Evolutionary conservation across 257 asterid genomes (phyloP).

Genomic region (Lycium ferocissimum): DNA sequence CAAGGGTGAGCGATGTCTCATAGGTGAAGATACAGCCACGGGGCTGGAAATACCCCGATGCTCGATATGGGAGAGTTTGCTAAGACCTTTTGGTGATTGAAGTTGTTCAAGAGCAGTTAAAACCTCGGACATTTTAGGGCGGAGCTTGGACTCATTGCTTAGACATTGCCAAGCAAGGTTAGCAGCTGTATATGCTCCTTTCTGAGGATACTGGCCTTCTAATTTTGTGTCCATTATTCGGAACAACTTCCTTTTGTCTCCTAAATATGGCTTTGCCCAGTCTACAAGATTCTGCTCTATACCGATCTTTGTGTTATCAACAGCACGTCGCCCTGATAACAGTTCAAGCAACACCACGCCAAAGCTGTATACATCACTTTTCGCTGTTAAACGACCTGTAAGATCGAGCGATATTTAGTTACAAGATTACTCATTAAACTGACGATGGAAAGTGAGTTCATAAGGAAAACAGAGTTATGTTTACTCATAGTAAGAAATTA

Average conservation of each 20-base stretch:
- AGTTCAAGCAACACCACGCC: conserved; percentile 81
- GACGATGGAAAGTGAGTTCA: background rate
- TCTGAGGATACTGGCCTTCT: conserved; percentile 84
- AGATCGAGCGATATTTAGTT: conserved; percentile 9
- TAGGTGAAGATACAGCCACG: conserved; percentile 33
- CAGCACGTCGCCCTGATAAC: conserved; percentile 72
- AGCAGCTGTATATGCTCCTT: conserved; percentile 71
- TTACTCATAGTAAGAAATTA: background rate
- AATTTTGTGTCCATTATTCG: conserved; percentile 77
- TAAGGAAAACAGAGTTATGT: background rate
- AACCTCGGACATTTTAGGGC: conserved; percentile 79
- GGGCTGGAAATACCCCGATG: conserved; percentile 37
- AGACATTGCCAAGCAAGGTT: conserved; percentile 68
- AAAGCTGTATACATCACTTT: conserved; percentile 83
- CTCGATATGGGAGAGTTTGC: conserved; percentile 38
- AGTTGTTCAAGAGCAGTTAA: conserved; percentile 65
- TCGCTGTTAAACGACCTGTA: conserved; percentile 73
- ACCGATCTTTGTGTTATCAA: conserved; percentile 64
- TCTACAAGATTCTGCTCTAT: conserved; percentile 78
- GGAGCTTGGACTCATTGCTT: conserved; percentile 57
- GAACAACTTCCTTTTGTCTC: conserved; percentile 69
- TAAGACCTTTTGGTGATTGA: conserved; percentile 53
- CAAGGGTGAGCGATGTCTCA: conserved; percentile 54
- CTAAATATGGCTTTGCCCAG: conserved; percentile 77
- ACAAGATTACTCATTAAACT: background rate